phyloP scores from a whole-genome alignment of 2,329 filamentous ascomycete species.

The Chalaropsis ovoidea region DNA sequence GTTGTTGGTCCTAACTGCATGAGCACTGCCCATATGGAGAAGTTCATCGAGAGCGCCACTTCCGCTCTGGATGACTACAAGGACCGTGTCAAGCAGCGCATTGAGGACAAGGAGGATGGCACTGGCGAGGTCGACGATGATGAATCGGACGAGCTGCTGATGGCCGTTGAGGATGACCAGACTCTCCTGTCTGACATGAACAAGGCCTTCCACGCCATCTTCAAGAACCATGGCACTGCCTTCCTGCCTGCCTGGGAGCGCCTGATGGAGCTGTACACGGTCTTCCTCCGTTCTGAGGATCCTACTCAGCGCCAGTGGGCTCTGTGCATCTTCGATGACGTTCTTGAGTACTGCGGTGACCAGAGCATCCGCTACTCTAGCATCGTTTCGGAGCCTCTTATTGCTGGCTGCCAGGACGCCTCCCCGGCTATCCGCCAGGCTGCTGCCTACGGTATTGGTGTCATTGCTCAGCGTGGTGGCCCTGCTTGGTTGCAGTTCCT shows the following conservation, averaged over 20 bases:
- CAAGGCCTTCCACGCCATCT: conserved; percentile 98
- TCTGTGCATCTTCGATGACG: conserved; percentile 97
- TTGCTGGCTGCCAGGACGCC: conserved; percentile 74
- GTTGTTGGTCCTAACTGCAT: conserved; percentile 81
- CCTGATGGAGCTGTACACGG: conserved; percentile 73
- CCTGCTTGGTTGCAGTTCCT: conserved; percentile 80
- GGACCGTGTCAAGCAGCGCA: conserved; percentile 66
- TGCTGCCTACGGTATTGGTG: conserved; percentile 88
- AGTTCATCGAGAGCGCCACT: conserved; percentile 77
- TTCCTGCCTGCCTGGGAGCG: conserved; percentile 86
- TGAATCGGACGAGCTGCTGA: conserved; percentile 72
- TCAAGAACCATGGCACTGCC: conserved; percentile 81
- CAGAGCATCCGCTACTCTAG: conserved; percentile 79
- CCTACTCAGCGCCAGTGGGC: conserved; percentile 95
- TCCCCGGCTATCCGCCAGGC: conserved; percentile 91
- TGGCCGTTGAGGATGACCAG: conserved; percentile 95
- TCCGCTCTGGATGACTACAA: conserved; percentile 90
- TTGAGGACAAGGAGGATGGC: conserved; percentile 64
- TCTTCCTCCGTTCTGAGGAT: conserved; percentile 70
- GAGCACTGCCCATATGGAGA: conserved; percentile 64
- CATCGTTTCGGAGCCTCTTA: conserved; percentile 76
- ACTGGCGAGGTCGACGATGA: conserved; percentile 85
- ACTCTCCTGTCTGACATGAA: conserved; percentile 98
- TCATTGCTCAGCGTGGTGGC: conserved; percentile 88
- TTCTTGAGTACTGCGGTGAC: conserved; percentile 88